Evolutionary conservation across 495 filamentous ascomycete species (phyloP).

Genomic region (Aspergillus ostianus): DNA sequence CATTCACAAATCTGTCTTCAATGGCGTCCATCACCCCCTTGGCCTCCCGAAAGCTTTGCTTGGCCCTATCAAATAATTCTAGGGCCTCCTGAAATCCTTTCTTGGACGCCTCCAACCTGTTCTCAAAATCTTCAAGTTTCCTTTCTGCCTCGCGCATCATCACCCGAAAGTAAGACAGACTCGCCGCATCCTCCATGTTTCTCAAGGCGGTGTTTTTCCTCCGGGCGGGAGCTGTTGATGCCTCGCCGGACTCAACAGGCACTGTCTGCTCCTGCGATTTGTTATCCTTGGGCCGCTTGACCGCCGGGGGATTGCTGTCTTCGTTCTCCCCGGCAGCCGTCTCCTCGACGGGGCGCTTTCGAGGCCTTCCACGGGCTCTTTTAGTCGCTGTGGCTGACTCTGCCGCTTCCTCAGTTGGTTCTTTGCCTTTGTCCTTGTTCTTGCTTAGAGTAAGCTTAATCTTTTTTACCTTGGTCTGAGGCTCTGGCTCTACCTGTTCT

Average conservation of each 20-base stretch:
- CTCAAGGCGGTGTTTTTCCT: neutral
- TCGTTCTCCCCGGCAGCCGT: neutral
- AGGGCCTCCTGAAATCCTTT: no score
- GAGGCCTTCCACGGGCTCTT: neutral
- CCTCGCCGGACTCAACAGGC: slow-evolving; percentile 4
- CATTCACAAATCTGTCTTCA: no score
- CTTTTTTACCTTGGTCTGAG: neutral
- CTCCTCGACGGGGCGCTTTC: neutral
- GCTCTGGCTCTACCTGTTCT: neutral
- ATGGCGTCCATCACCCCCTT: no score
- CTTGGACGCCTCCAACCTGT: no score
- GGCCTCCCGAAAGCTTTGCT: no score
- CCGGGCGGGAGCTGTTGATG: neutral
- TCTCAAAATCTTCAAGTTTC: no score
- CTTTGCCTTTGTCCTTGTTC: slow-evolving; percentile 2
- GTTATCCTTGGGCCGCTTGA: neutral
- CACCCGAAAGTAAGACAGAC: slow-evolving; percentile 5
- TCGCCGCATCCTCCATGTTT: slow-evolving; percentile 6
- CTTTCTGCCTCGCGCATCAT: no score
- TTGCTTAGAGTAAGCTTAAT: neutral
- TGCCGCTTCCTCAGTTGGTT: neutral
- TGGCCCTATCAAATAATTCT: no score
- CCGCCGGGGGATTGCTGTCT: neutral
- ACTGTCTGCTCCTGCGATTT: neutral
- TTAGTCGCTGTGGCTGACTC: neutral